phyloP scores from a whole-genome alignment of 495 filamentous ascomycete genomes.

The Cercophora samala region DNA sequence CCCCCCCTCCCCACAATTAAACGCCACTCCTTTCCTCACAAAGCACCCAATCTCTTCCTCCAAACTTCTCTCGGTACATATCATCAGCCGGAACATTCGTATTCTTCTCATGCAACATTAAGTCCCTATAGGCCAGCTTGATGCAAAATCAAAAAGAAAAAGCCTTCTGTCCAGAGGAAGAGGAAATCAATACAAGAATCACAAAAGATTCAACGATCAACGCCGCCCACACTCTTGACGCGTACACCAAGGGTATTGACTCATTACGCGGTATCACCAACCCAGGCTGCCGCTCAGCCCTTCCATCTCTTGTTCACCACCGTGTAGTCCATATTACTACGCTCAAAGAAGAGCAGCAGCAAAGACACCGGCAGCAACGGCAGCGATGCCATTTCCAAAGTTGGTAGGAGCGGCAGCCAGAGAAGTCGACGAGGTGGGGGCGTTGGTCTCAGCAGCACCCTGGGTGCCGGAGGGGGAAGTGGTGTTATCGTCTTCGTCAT shows the following conservation, averaged over 20 bases:
- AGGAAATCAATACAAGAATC: constrained; percentile 34
- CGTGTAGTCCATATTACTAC: not conserved
- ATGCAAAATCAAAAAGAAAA: constrained; percentile 14
- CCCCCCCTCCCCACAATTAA: not conserved
- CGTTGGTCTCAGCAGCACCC: constrained; percentile 11
- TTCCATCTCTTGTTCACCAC: not conserved
- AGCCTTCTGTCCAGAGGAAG: constrained; percentile 29
- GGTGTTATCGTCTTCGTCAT: not conserved
- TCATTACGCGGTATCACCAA: not conserved
- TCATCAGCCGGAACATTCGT: constrained; percentile 27
- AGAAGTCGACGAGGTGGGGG: constrained; percentile 16
- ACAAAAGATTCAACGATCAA: constrained; percentile 23
- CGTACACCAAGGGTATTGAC: not conserved
- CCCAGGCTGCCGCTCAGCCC: constrained; percentile 2
- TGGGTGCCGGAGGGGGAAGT: constrained; percentile 16
- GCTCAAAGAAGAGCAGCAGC: constrained; percentile 35
- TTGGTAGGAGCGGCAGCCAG: constrained; percentile 26
- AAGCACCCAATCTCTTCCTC: constrained; percentile 5
- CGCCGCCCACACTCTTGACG: constrained; percentile 15
- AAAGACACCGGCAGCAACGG: constrained; percentile 35
- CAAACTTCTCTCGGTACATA: not conserved
- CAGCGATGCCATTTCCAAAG: constrained; percentile 32
- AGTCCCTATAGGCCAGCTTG: constrained; percentile 16
- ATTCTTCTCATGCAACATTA: constrained; percentile 28
- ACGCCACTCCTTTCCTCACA: not conserved